Evolutionary conservation across 257 asterid species (phyloP).

Genomic region (Leptodermis oblonga): DNA sequence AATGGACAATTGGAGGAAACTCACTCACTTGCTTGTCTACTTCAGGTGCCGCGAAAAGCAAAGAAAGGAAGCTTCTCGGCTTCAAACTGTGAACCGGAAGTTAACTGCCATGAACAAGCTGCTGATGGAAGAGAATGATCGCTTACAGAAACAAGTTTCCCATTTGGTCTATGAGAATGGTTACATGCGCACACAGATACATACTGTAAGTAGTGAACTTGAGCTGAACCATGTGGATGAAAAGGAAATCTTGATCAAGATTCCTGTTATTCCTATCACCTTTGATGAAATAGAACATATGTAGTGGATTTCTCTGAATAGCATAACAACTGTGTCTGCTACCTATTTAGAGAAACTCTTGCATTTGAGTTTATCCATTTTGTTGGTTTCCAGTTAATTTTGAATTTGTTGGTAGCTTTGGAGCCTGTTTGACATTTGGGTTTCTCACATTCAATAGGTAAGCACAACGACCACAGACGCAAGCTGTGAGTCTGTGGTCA

Average conservation of each 20-base stretch:
- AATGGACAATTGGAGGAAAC: background rate
- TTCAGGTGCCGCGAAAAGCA: slow-evolving; percentile 91
- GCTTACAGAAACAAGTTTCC: slow-evolving; percentile 86
- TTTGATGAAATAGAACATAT: background rate
- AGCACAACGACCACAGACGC: slow-evolving; percentile 75
- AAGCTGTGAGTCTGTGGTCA: slow-evolving; percentile 92
- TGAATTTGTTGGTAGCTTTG: too few relatives aligned
- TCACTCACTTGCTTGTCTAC: background rate
- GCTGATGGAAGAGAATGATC: slow-evolving; percentile 97
- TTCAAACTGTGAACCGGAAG: slow-evolving; percentile 79
- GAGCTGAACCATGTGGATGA: background rate
- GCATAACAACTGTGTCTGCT: background rate
- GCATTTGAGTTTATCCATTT: background rate
- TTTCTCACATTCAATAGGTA: slow-evolving; percentile 39
- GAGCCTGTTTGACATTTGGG: background rate
- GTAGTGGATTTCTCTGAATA: background rate
- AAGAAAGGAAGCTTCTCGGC: slow-evolving; percentile 83
- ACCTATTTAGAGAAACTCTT: background rate
- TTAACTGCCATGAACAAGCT: slow-evolving; percentile 86
- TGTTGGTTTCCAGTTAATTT: background rate
- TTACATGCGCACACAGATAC: slow-evolving; percentile 68
- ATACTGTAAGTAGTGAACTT: slow-evolving; percentile 56
- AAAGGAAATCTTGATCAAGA: background rate
- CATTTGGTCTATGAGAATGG: slow-evolving; percentile 88
- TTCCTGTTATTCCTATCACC: background rate